A percentile compares a stretch with the other conserved stretches of the same genome.
phyloP scores from a whole-genome alignment of 352 stramenopile genomes.

The Lagenidium giganteum region DNA sequence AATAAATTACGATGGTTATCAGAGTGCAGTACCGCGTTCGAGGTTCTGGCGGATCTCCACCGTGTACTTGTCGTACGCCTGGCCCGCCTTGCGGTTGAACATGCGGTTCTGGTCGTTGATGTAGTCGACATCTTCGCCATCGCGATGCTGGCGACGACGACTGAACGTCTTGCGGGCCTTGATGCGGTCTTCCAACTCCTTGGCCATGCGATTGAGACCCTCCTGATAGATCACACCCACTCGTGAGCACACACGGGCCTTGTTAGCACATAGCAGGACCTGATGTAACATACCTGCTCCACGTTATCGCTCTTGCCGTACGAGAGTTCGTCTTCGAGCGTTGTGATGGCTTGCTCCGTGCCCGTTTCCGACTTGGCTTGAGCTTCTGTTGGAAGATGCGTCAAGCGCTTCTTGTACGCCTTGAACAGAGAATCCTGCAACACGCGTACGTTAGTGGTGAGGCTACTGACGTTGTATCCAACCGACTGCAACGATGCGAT shows the following conservation, averaged over 20 bases:
- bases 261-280: constrained; percentile 2
- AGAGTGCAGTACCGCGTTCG: constrained; percentile 96
- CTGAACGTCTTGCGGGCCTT: constrained; percentile 76
- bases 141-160: constrained; percentile 64
- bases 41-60: constrained; percentile 98
- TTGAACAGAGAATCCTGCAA: constrained; percentile 73
- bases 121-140: constrained; percentile 93
- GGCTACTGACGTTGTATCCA: background rate
- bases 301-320: constrained; percentile 62
- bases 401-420: constrained; percentile 79
- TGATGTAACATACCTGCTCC: constrained; percentile 26
- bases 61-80: constrained; percentile 97
- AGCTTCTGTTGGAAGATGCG: constrained; percentile 38
- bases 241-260: background rate
- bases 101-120: constrained; percentile 98
- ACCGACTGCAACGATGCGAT: background rate
- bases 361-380: constrained; percentile 5
- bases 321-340: constrained; percentile 48
- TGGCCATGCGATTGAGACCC: constrained; percentile 64
- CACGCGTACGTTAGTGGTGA: too few relatives aligned
- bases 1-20: constrained; percentile 30
- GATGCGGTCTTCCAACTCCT: constrained; percentile 66
- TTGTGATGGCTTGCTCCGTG: constrained; percentile 6
- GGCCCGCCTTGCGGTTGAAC: constrained; percentile 98
- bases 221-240: constrained; percentile 20